Conservation (phyloP, 257 asterid genomes). For the Primulina tabacum region DNA sequence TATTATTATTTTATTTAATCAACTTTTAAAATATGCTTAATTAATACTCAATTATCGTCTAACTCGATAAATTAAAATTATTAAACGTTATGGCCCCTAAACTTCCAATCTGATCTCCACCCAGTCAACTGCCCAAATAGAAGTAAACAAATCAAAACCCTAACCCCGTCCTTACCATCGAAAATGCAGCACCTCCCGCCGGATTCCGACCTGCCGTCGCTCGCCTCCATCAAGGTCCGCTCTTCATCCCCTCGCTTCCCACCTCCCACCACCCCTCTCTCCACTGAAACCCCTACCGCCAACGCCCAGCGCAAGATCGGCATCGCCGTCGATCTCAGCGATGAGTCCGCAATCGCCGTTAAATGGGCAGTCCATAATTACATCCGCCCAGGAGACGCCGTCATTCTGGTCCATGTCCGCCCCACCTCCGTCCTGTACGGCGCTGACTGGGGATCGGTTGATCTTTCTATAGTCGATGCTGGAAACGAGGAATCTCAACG, state of each 20-base stretch:
- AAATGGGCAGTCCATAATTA: conserved; percentile 79
- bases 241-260: conserved; percentile 88
- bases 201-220: conserved; percentile 76
- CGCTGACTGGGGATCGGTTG: conserved; percentile 92
- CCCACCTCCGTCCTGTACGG: conserved; percentile 92
- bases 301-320: conserved; percentile 82
- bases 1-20: too few species aligned
- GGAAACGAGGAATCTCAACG: conserved; percentile 60
- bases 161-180: not conserved
- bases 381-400: conserved; percentile 90
- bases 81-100: not conserved
- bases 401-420: conserved; percentile 70
- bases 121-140: conserved; percentile 20
- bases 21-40: too few species aligned
- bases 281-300: conserved; percentile 77
- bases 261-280: conserved; percentile 59
- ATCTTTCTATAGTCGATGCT: conserved; percentile 60
- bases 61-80: too few species aligned
- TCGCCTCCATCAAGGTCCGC: conserved; percentile 79
- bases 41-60: too few species aligned
- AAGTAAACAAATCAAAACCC: conserved; percentile 37
- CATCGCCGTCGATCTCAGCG: conserved; percentile 83
- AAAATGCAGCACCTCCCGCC: conserved; percentile 54
- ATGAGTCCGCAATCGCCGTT: conserved; percentile 81
- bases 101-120: not conserved